Percentiles rank a stretch among this genome's conserved stretches.
These are phyloP conservation scores for Wallacemonas rigidus DNA, from an alignment of 208 protist genomes.

Conservation along the genomic window DNA sequence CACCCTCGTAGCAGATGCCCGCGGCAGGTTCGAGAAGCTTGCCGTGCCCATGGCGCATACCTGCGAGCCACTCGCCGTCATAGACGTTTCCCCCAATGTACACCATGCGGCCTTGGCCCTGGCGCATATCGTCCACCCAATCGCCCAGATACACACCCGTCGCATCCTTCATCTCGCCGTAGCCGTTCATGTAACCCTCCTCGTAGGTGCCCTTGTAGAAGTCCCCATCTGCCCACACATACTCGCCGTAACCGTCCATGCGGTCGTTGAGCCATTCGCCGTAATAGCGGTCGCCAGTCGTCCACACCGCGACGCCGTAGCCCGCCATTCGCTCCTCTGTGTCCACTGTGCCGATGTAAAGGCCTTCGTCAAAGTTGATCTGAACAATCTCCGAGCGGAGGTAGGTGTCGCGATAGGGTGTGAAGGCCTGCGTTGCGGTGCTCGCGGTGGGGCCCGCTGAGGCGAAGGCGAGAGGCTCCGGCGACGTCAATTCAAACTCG, in stretches of 20 bases:
- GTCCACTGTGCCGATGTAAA: slow-evolving; percentile 79
- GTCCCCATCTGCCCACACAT: slow-evolving; percentile 82
- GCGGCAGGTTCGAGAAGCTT: slow-evolving; percentile 56
- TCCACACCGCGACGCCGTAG: slow-evolving; percentile 77
- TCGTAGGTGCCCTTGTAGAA: slow-evolving; percentile 73
- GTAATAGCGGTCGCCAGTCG: slow-evolving; percentile 78
- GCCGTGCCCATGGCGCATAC: slow-evolving; percentile 84
- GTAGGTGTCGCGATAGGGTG: slow-evolving; percentile 12
- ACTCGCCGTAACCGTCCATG: slow-evolving; percentile 76
- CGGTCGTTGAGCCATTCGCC: slow-evolving; percentile 77
- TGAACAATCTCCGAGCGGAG: slow-evolving; percentile 31
- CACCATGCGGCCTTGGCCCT: slow-evolving; percentile 79
- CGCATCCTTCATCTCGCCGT: slow-evolving; percentile 77
- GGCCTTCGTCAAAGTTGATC: slow-evolving; percentile 76
- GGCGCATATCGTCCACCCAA: slow-evolving; percentile 85
- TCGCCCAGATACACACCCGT: slow-evolving; percentile 81
- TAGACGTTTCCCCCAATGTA: slow-evolving; percentile 80
- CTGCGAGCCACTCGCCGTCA: slow-evolving; percentile 85
- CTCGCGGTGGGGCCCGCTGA: not conserved
- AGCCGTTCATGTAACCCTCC: slow-evolving; percentile 66
- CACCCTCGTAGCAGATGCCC: slow-evolving; percentile 64
- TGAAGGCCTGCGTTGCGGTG: slow-evolving; percentile 9
- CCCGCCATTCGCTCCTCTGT: slow-evolving; percentile 69
- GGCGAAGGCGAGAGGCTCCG: slow-evolving; percentile 7
- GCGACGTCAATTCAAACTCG: not conserved